Evolutionary conservation across 2,329 filamentous ascomycete genomes (phyloP).

Genomic region (Alternaria ethzedia): DNA sequence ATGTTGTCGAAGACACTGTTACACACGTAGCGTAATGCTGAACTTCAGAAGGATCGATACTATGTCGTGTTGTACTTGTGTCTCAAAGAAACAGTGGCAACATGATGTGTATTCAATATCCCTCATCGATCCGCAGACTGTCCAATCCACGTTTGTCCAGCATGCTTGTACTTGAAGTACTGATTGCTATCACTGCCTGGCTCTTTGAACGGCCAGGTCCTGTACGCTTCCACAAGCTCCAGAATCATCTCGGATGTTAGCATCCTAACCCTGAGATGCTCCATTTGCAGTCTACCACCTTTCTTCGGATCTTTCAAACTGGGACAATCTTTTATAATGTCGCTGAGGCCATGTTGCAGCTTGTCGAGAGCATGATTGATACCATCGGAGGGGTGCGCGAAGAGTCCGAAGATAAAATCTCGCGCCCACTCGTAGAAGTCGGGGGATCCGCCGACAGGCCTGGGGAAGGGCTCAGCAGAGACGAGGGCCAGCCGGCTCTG

Average conservation of each 20-base stretch:
- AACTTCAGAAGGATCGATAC: not conserved
- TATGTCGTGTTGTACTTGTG: not conserved
- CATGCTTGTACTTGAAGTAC: constrained; percentile 28
- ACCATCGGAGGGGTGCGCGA: not conserved
- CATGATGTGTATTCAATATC: not conserved
- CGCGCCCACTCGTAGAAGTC: constrained; percentile 34
- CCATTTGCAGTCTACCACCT: constrained; percentile 41
- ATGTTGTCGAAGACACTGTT: not conserved
- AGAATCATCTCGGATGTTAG: constrained; percentile 44
- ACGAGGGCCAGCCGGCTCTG: constrained; percentile 63
- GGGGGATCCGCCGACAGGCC: constrained; percentile 7
- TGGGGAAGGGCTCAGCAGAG: constrained; percentile 67
- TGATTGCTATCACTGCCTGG: constrained; percentile 28
- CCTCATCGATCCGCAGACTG: not conserved
- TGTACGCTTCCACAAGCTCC: constrained; percentile 38
- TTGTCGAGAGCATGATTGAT: constrained; percentile 33
- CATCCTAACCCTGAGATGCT: constrained; percentile 37
- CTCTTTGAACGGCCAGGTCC: constrained; percentile 44
- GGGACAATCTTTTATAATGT: constrained; percentile 36
- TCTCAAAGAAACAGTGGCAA: not conserved
- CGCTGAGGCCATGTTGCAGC: constrained; percentile 36
- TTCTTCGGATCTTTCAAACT: constrained; percentile 37
- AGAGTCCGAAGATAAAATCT: constrained; percentile 37
- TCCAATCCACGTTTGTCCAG: not conserved
- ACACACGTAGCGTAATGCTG: not conserved